These are phyloP conservation scores for Nymphaea colorata DNA, from an alignment of 164 flowering plant genomes.

Conservation along the genomic window DNA sequence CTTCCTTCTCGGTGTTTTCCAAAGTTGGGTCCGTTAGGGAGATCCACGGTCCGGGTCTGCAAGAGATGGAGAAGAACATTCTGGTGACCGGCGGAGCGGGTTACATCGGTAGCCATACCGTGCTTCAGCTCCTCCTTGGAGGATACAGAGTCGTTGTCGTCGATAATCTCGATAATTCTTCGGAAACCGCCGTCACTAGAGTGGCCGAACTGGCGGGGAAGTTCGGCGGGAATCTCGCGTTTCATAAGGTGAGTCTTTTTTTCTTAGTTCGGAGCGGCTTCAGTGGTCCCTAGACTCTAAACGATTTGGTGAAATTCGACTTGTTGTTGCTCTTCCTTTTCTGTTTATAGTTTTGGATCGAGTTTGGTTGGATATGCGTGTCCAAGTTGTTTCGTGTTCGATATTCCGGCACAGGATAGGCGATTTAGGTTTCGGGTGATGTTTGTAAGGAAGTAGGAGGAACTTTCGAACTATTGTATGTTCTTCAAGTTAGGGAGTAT, in stretches of 20 bases:
- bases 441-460: no score
- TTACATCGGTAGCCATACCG: conserved; percentile 91
- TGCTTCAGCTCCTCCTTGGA: conserved; percentile 63
- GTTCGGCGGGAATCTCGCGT: conserved; percentile 45
- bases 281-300: not conserved
- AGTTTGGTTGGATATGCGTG: not conserved
- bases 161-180: conserved; percentile 83
- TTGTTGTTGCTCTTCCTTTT: not conserved
- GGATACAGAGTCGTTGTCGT: conserved; percentile 58
- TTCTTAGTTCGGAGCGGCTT: not conserved
- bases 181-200: conserved; percentile 45
- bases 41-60: not conserved
- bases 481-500: no score
- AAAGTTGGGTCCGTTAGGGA: no score
- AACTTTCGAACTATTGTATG: no score
- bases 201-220: conserved; percentile 66
- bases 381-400: no score
- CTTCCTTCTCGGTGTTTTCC: not conserved
- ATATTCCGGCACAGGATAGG: no score
- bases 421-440: no score
- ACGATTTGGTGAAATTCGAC: not conserved
- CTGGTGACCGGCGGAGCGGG: conserved; percentile 97
- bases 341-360: not conserved
- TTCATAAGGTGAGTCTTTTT: conserved; percentile 42
- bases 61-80: conserved; percentile 27